Conservation (phyloP, 2,329 filamentous ascomycete species). For the Trichoderma oligosporum region DNA sequence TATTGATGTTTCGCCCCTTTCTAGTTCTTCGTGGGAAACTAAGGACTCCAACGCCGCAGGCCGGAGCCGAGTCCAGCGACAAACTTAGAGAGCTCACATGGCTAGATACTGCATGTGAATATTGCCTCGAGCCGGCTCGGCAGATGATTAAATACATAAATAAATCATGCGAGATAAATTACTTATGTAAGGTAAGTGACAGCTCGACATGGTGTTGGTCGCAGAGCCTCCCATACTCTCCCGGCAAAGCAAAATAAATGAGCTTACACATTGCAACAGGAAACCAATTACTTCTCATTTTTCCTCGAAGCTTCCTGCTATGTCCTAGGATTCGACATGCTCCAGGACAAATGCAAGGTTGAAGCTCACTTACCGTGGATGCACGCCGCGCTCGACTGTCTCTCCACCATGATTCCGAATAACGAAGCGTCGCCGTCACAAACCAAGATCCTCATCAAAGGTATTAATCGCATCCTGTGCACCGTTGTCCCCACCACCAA, state of each 20-base stretch:
- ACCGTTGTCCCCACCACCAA: background rate
- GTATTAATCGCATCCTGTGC: conserved; percentile 13
- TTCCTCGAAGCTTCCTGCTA: conserved; percentile 11
- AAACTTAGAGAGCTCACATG: conserved; percentile 12
- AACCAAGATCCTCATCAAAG: conserved; percentile 12
- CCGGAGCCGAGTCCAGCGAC: background rate
- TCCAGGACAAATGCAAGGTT: conserved; percentile 12
- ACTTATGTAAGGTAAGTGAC: conserved; percentile 3
- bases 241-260: background rate
- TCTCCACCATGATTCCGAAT: background rate
- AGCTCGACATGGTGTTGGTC: background rate
- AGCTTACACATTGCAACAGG: background rate
- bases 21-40: conserved; percentile 3
- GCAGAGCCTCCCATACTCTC: background rate
- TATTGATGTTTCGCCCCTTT: conserved; percentile 13
- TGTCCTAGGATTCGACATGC: conserved; percentile 13
- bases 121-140: conserved; percentile 8
- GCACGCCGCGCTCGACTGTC: conserved; percentile 8
- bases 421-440: background rate
- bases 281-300: conserved; percentile 8
- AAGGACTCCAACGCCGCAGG: background rate
- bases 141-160: conserved; percentile 12
- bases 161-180: conserved; percentile 11
- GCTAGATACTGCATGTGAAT: conserved; percentile 11
- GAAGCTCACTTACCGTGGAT: conserved; percentile 8